Conservation (phyloP, 1,284 basidiomycete species). For the Apiotrichum mycotoxinovorans region DNA sequence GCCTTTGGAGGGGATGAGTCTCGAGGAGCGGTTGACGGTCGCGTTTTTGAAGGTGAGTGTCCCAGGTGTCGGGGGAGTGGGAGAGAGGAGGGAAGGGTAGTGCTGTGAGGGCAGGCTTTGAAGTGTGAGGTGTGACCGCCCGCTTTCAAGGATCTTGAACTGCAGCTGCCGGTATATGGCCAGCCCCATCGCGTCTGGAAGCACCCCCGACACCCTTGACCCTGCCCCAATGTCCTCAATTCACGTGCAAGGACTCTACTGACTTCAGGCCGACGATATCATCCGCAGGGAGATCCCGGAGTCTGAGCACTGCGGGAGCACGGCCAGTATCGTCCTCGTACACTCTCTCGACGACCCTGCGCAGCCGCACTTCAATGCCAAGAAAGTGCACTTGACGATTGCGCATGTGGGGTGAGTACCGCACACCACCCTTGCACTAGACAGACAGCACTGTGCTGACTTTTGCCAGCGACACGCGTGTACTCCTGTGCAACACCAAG, state of each 20-base stretch:
- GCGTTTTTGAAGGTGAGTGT: conserved; percentile 74
- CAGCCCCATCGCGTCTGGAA: too few relatives aligned
- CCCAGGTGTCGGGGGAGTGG: too few relatives aligned
- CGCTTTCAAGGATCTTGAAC: too few relatives aligned
- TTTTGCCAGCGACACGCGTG: conserved; percentile 72
- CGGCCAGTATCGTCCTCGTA: conserved; percentile 81
- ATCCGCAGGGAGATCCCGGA: conserved; percentile 58
- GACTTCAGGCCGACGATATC: conserved; percentile 58
- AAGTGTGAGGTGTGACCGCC: too few relatives aligned
- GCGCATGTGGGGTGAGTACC: conserved; percentile 78
- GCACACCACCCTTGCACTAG: too few relatives aligned
- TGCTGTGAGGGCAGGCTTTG: too few relatives aligned
- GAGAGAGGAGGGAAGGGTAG: background rate
- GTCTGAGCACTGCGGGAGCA: conserved; percentile 63
- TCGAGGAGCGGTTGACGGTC: conserved; percentile 77
- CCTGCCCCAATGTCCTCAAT: background rate
- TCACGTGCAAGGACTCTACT: too few relatives aligned
- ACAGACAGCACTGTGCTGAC: background rate
- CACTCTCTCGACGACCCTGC: conserved; percentile 75
- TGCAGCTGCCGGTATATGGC: too few relatives aligned
- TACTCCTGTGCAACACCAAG: conserved; percentile 71
- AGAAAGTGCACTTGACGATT: conserved; percentile 71
- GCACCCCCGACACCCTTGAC: too few relatives aligned
- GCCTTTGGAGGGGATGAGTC: conserved; percentile 55
- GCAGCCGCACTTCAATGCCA: conserved; percentile 72